Percentiles rank a stretch among this genome's conserved stretches.
These are phyloP conservation scores for Waltergamsia citrina DNA, from an alignment of 2,329 filamentous ascomycete genomes.

Conservation along the genomic window DNA sequence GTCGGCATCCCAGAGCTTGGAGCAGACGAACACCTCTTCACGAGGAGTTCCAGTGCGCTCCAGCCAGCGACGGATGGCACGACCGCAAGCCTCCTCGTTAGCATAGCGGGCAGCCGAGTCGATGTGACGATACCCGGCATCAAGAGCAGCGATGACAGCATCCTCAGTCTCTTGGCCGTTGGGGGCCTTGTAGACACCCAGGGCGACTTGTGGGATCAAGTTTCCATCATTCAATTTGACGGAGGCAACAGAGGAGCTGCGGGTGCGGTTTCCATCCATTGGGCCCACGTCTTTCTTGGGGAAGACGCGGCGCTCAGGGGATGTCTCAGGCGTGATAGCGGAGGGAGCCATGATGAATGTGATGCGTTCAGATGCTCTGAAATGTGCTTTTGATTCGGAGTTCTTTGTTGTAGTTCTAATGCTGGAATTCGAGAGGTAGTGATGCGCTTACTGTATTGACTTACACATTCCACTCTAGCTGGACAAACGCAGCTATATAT, in stretches of 20 bases:
- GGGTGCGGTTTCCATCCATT: conserved; percentile 8
- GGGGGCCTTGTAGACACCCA: conserved; percentile 36
- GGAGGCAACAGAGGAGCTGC: conserved; percentile 9
- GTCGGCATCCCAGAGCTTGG: conserved; percentile 51
- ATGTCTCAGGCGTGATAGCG: conserved; percentile 22
- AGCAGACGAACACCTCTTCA: conserved; percentile 57
- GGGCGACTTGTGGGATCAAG: conserved; percentile 48
- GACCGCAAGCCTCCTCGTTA: conserved; percentile 61
- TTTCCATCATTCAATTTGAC: conserved; percentile 65
- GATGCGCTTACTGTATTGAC: too few species aligned
- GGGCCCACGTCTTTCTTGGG: conserved; percentile 19
- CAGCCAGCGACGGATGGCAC: conserved; percentile 45
- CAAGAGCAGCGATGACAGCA: conserved; percentile 12
- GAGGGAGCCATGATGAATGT: conserved; percentile 22
- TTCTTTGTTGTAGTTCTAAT: too few species aligned
- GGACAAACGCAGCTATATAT: too few species aligned
- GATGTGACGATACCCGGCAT: conserved; percentile 32
- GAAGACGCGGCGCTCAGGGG: conserved; percentile 18
- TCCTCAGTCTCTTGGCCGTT: conserved; percentile 46
- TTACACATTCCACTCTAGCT: too few species aligned
- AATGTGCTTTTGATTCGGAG: too few species aligned
- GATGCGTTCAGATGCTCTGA: too few species aligned
- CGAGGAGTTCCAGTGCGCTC: conserved; percentile 58
- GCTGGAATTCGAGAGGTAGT: too few species aligned
- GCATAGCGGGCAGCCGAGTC: conserved; percentile 49